Evolutionary conservation across 495 filamentous ascomycete species (phyloP).

Genomic region (Aspergillus affinis): DNA sequence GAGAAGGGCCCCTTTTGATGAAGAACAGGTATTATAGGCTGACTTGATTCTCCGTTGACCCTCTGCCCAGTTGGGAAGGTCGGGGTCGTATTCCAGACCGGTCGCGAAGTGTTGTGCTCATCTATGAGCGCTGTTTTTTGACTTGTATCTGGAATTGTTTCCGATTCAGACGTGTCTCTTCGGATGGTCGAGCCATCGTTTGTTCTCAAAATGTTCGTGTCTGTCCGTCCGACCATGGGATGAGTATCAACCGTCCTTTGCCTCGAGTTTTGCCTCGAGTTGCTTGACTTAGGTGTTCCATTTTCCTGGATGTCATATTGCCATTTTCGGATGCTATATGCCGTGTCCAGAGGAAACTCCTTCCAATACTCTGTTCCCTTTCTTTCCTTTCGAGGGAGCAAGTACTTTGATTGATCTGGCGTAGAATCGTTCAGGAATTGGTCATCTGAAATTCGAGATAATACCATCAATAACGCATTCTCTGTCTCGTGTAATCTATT

Average conservation of each 20-base stretch:
- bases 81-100: neutral
- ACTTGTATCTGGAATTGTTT: neutral
- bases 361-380: conserved; percentile 38
- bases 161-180: neutral
- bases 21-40: neutral
- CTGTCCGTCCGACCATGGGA: neutral
- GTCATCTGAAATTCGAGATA: conserved; percentile 31
- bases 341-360: conserved; percentile 34
- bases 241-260: neutral
- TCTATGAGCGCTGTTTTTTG: neutral
- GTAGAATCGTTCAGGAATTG: conserved; percentile 28
- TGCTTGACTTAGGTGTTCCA: neutral
- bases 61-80: neutral
- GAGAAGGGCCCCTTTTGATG: neutral
- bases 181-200: neutral
- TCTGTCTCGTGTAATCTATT: conserved; percentile 41
- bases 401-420: conserved; percentile 11
- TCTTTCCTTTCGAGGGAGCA: conserved; percentile 29
- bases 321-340: conserved; percentile 36
- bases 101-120: neutral
- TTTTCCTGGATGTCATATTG: conserved; percentile 27
- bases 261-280: neutral
- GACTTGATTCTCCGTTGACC: neutral
- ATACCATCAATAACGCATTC: conserved; percentile 29
- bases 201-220: neutral